Percentiles rank a stretch among this genome's conserved stretches.
Evolutionary conservation across 2,329 filamentous ascomycete species (phyloP).

Genomic region (Aspergillus tamarii): DNA sequence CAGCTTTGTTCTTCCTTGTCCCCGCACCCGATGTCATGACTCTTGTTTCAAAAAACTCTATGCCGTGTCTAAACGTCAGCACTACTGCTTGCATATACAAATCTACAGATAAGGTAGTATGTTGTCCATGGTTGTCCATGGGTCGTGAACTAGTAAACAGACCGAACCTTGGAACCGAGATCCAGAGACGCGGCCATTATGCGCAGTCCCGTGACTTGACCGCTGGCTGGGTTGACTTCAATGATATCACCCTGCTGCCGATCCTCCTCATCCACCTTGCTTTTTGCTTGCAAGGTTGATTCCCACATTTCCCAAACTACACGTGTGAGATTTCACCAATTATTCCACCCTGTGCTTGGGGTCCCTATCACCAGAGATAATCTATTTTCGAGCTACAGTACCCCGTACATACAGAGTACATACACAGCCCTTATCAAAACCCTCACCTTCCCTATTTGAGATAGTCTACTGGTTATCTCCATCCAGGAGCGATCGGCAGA

Average conservation of each 20-base stretch:
- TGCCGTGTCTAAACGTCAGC: neutral
- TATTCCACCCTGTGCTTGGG: slow-evolving; percentile 4
- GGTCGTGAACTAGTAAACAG: slow-evolving; percentile 17
- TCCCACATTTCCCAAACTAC: neutral
- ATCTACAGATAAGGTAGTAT: slow-evolving; percentile 1
- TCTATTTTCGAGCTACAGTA: neutral
- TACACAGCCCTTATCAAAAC: slow-evolving; percentile 3
- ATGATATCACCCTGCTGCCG: slow-evolving; percentile 22
- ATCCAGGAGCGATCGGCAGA: neutral
- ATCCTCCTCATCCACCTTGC: slow-evolving; percentile 12
- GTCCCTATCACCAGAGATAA: neutral
- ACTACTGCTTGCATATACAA: neutral
- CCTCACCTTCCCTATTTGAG: neutral
- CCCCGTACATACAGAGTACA: no score
- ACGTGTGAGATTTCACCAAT: neutral
- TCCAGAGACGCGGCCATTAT: slow-evolving; percentile 25
- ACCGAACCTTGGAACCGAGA: slow-evolving; percentile 12
- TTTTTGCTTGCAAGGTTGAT: slow-evolving; percentile 2
- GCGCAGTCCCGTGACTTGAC: slow-evolving; percentile 29
- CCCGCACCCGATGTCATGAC: neutral
- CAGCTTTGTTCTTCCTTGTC: neutral
- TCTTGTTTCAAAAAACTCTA: neutral
- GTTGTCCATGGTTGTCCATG: slow-evolving; percentile 1
- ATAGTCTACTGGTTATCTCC: neutral
- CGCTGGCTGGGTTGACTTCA: neutral